phyloP scores from a whole-genome alignment of 2,329 filamentous ascomycete species.

The Penicillium sp. region DNA sequence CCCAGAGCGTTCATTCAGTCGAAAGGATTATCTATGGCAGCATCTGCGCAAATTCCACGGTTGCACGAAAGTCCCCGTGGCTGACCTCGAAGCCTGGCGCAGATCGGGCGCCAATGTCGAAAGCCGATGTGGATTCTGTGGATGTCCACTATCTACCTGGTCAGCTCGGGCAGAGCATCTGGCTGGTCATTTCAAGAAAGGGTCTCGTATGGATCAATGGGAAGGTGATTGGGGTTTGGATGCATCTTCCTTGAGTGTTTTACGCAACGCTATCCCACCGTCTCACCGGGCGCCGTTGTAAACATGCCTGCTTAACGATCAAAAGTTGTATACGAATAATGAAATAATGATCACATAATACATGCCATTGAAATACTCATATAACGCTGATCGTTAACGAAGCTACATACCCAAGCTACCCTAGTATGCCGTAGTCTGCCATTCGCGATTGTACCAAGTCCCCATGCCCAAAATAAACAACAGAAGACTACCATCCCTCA shows the following conservation, averaged over 20 bases:
- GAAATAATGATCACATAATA: conserved; percentile 5
- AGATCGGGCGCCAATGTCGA: conserved; percentile 52
- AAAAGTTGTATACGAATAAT: conserved; percentile 1
- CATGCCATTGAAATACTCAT: conserved; percentile 5
- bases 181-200: conserved; percentile 56
- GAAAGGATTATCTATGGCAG: conserved; percentile 59
- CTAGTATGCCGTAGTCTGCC: conserved; percentile 21
- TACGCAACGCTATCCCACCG: conserved; percentile 40
- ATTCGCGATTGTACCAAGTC: conserved; percentile 42
- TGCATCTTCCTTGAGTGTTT: conserved; percentile 27
- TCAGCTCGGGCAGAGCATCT: conserved; percentile 54
- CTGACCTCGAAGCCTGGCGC: conserved; percentile 58
- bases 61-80: conserved; percentile 50
- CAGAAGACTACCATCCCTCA: conserved; percentile 47
- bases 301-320: not conserved
- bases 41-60: conserved; percentile 57
- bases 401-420: not conserved
- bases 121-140: conserved; percentile 57
- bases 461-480: conserved; percentile 48
- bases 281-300: conserved; percentile 14
- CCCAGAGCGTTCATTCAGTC: conserved; percentile 54
- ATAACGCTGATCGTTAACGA: conserved; percentile 7
- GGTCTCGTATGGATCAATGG: conserved; percentile 56
- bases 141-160: conserved; percentile 50
- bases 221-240: conserved; percentile 55